phyloP scores from a whole-genome alignment of 2,329 filamentous ascomycete genomes.

The Davidsoniella virescens region DNA sequence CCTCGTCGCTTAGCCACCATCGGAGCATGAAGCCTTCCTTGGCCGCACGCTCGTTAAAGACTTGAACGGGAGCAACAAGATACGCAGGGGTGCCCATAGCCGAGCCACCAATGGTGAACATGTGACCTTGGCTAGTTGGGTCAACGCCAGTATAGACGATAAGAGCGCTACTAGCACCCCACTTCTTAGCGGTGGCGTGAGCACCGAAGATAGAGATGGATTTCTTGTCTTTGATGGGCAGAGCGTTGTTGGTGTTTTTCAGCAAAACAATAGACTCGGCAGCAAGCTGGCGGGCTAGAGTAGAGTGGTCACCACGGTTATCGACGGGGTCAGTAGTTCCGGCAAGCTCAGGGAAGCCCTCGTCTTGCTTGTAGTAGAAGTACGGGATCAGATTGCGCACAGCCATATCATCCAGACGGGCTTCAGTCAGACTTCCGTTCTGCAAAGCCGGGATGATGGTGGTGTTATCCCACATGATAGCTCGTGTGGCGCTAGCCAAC shows the following conservation, averaged over 20 bases:
- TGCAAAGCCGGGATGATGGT: conserved; percentile 31
- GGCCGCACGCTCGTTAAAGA: conserved; percentile 32
- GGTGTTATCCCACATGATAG: conserved; percentile 36
- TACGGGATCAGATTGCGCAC: conserved; percentile 38
- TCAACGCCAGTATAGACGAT: conserved; percentile 49
- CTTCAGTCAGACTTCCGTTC: conserved; percentile 27
- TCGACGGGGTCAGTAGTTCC: conserved; percentile 36
- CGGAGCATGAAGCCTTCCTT: conserved; percentile 40
- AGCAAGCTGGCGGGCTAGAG: conserved; percentile 34
- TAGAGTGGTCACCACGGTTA: conserved; percentile 23
- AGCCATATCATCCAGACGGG: conserved; percentile 30
- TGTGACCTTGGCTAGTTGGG: conserved; percentile 38
- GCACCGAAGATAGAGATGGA: conserved; percentile 37
- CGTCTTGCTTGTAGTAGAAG: conserved; percentile 32
- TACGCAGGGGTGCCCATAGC: conserved; percentile 30
- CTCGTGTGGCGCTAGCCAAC: conserved; percentile 49
- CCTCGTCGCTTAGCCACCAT: conserved; percentile 33
- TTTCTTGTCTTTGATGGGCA: conserved; percentile 44
- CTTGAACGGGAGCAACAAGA: conserved; percentile 37
- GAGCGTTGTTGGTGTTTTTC: conserved; percentile 48
- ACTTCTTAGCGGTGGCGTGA: conserved; percentile 38
- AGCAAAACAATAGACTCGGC: conserved; percentile 48
- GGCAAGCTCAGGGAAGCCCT: conserved; percentile 27
- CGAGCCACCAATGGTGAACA: conserved; percentile 39
- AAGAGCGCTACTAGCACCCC: conserved; percentile 34